These are phyloP conservation scores for Cymbopogon citratus DNA, from an alignment of 176 grass and related monocot genomes.

Conservation along the genomic window DNA sequence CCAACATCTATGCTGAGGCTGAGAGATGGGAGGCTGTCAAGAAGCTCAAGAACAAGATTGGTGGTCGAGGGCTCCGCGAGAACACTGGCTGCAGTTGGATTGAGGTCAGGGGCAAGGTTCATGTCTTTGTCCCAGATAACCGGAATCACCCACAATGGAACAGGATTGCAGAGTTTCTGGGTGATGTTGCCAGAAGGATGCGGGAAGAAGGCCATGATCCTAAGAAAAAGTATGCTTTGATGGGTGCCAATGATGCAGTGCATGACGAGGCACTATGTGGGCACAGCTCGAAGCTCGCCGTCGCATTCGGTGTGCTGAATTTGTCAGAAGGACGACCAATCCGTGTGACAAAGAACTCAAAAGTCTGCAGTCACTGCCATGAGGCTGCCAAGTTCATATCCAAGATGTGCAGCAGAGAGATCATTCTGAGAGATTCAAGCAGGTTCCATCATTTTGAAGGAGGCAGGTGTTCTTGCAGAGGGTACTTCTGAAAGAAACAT, in stretches of 20 bases:
- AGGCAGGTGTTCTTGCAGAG: slow-evolving; percentile 85
- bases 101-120: slow-evolving; percentile 55
- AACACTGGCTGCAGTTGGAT: slow-evolving; percentile 75
- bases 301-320: slow-evolving; percentile 74
- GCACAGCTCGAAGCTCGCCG: slow-evolving; percentile 77
- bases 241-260: slow-evolving; percentile 46
- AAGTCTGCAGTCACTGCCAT: slow-evolving; percentile 76
- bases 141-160: slow-evolving; percentile 45
- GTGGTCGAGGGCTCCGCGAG: slow-evolving; percentile 41
- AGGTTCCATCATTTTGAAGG: slow-evolving; percentile 76
- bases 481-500: slow-evolving; percentile 43
- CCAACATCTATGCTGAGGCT: slow-evolving; percentile 83
- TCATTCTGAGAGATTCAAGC: slow-evolving; percentile 77
- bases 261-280: slow-evolving; percentile 61
- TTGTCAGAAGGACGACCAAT: slow-evolving; percentile 41
- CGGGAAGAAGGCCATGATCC: slow-evolving; percentile 48
- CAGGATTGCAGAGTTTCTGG: slow-evolving; percentile 58
- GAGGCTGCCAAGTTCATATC: slow-evolving; percentile 73
- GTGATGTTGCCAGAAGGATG: slow-evolving; percentile 48
- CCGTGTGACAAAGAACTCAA: slow-evolving; percentile 51
- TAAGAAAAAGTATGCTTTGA: slow-evolving; percentile 51
- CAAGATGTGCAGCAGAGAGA: slow-evolving; percentile 64
- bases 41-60: slow-evolving; percentile 54
- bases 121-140: slow-evolving; percentile 54
- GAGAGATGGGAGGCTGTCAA: slow-evolving; percentile 81